Percentiles rank a stretch among this genome's conserved stretches.
Conservation (phyloP, 768 basidiomycete genomes). For the Daedaleopsis nitida region DNA sequence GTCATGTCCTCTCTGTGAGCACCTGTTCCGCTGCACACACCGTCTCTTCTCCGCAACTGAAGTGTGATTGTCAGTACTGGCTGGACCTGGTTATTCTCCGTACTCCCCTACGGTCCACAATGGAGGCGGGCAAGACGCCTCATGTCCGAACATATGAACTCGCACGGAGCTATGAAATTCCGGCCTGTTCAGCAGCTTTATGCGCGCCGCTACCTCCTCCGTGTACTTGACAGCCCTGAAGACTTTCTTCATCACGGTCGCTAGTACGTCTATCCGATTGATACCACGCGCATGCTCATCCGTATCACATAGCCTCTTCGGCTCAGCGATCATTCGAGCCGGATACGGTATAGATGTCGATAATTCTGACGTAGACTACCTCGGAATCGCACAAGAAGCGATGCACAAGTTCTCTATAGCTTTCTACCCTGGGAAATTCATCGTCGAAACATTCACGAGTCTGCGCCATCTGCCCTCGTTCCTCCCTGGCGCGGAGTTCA, state of each 20-base stretch:
- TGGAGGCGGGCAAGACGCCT: conserved; percentile 5
- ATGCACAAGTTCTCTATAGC: background rate
- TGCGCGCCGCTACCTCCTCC: background rate
- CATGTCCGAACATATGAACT: conserved; percentile 9
- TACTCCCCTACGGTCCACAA: conserved; percentile 3
- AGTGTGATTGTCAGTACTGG: background rate
- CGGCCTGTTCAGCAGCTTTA: background rate
- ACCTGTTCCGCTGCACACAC: too few species aligned
- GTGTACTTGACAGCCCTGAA: background rate
- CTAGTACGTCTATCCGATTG: background rate
- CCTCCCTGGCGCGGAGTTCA: conserved; percentile 22
- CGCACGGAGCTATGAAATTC: background rate
- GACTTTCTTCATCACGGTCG: background rate
- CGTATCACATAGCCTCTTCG: conserved; percentile 18
- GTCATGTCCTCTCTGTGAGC: background rate
- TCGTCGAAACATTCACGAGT: background rate
- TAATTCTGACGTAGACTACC: conserved; percentile 4
- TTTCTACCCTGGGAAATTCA: background rate
- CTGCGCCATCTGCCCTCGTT: conserved; percentile 20
- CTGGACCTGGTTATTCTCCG: background rate
- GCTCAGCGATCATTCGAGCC: conserved; percentile 19
- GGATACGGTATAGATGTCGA: conserved; percentile 24
- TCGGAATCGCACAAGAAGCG: conserved; percentile 5
- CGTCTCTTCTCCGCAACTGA: background rate
- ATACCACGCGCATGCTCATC: background rate